Evolutionary conservation across 495 filamentous ascomycete species (phyloP), one percentile per base, ranked within the genome.

Genomic region (Haplographium delicatum): DNA sequence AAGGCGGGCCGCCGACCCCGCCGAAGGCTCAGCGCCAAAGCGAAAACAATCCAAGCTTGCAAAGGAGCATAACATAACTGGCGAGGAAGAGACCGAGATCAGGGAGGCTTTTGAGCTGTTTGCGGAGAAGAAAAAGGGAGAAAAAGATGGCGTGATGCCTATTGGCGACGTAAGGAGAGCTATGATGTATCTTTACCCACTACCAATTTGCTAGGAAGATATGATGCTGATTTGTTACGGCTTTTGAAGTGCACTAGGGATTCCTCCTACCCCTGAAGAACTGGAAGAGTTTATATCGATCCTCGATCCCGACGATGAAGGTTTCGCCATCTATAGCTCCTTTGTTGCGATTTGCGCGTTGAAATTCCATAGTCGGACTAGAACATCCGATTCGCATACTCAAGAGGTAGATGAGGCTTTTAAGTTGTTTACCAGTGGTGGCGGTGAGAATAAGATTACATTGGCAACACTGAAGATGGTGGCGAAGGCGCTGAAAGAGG

Each of bases 31-130:
- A 19, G 48, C 61, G n/a, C 45, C 66, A 28, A 76, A 76, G 61
- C 57, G 67, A 16, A 74, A 76, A 39, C 80, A 75, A 56, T 95
- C 90, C 57, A 91, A 89, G 63, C 86, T 95, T 51, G 90, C 91
- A 3, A 87, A 87, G 65, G 87, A 93, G 54, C 81, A 96, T 73
- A 78, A 86, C 64, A 82, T 98, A 65, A 83, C 81, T 23, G 81
- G 79, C 18, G 80, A 81, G 42, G 85, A 96, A 70, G 93, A 98
- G 63, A 72, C 77, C 56, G 89, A 96, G 65, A 95, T 98, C 59
- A 80, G 80, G 58, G 89, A 95, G 66, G 90, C 89, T 13, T 98
- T 93, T 68, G 68, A 76, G 25, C 74, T 96, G 15, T 98, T 96
- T 66, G 69, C 86, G 1, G 75, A 84, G 45, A 78, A 82, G 26